Base-by-base conservation (phyloP, 441 rosid genomes). In the Codiaeum variegatum region DNA sequence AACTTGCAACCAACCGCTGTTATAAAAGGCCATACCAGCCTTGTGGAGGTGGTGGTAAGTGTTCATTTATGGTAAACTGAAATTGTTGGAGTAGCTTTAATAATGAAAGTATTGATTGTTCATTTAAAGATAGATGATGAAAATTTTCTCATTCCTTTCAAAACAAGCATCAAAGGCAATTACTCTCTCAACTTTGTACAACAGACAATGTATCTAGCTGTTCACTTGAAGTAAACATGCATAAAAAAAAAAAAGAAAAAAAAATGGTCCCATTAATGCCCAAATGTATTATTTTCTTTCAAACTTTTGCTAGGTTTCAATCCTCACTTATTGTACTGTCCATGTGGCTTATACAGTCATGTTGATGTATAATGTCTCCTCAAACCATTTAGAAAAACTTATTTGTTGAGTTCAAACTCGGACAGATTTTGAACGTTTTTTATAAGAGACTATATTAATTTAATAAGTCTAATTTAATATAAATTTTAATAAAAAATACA, bases 111-210 rank as follows among this genome's bases (percentile, higher is more conserved):
- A 40, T 7, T 63, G 15, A 9, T 11, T 1, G 60, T 31, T 26
- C 24, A 5, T 19, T 0, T 70, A 40, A 10, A 38, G 55, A 23
- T 42, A 24, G 51, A 12, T 23, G 36, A 34, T 44, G 64, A 21
- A 32, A 18, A 13, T 44, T 29, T 10, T 24, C 67, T 8, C 4
- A n/a, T n/a, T n/a, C n/a, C 38, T n/a, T 61, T 47, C 1, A 40
- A 60, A 32, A 46, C 46, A 23, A 38, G 15, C 11, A 46, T 59
- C n/a, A 36, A 12, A 15, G 15, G 49, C 6, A 31, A 47, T 42
- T 44, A n/a, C n/a, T 31, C 59, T 69, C 69, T 44, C 76, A 8
- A 69, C 67, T 65, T 73, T 62, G 60, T 71, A 72, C 66, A 70
- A 69, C 66, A 60, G 67, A 72, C 68, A 68, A 64, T 62, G 29